These are phyloP conservation scores for Aspergillus quadrilineatus DNA, from an alignment of 2,329 filamentous ascomycete species.

Conservation along the genomic window DNA sequence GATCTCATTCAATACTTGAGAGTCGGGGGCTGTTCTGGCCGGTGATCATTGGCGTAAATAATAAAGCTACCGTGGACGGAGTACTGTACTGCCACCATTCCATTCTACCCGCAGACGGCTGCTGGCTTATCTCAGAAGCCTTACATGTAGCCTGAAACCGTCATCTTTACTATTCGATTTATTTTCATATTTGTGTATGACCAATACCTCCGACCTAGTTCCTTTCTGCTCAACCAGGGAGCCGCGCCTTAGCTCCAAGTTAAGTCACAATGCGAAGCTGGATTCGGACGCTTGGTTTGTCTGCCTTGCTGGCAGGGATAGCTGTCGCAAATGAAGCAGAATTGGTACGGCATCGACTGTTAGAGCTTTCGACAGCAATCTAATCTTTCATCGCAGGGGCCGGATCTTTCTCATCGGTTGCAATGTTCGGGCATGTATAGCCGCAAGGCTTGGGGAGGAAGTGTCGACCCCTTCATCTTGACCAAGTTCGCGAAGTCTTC, in stretches of 20 bases:
- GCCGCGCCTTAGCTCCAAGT: conserved; percentile 25
- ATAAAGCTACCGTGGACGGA: not conserved
- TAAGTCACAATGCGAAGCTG: conserved; percentile 41
- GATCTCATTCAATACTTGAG: not conserved
- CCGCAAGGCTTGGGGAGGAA: conserved; percentile 81
- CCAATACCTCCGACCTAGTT: conserved; percentile 13
- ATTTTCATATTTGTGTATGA: conserved; percentile 22
- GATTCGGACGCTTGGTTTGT: conserved; percentile 37
- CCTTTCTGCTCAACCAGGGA: conserved; percentile 22
- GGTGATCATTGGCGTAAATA: not conserved
- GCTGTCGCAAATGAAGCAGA: conserved; percentile 48
- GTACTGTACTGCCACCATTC: conserved; percentile 21
- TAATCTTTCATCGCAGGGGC: conserved; percentile 56
- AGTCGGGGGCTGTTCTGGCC: not conserved
- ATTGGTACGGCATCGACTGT: conserved; percentile 36
- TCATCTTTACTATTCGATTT: not conserved
- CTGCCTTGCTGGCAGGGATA: conserved; percentile 38
- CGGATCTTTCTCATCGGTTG: conserved; percentile 73
- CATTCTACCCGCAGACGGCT: conserved; percentile 1
- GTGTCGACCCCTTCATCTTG: conserved; percentile 83
- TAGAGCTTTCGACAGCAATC: not conserved
- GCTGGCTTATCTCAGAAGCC: conserved; percentile 10
- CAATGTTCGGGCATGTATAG: conserved; percentile 95
- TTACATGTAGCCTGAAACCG: conserved; percentile 1
- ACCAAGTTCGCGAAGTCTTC: conserved; percentile 70